Conservation (phyloP, 345 rosid species). For the Raphanus raphanistrum region DNA sequence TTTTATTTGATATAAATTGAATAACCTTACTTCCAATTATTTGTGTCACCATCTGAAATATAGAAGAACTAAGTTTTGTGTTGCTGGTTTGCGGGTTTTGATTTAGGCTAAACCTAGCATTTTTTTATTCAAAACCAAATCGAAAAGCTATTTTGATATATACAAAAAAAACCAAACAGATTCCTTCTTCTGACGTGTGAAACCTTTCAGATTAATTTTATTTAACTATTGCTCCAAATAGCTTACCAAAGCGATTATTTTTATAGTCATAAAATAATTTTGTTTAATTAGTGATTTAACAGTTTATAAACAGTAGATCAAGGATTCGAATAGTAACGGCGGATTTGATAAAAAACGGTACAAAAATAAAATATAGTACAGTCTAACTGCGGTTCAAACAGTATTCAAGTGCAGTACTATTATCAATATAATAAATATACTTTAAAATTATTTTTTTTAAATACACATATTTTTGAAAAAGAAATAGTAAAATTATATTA, state of each 20-base stretch:
- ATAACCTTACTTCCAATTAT: neutral
- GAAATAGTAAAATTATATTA: too few relatives aligned
- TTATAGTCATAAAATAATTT: neutral
- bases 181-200: neutral
- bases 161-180: neutral
- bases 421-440: too few relatives aligned
- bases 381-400: too few relatives aligned
- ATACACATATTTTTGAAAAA: too few relatives aligned
- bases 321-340: too few relatives aligned
- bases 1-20: neutral
- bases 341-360: too few relatives aligned
- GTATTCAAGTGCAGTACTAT: too few relatives aligned
- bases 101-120: neutral
- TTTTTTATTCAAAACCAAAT: neutral
- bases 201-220: neutral
- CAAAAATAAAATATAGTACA: too few relatives aligned
- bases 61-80: neutral
- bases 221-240: neutral
- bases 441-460: too few relatives aligned
- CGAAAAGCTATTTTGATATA: neutral
- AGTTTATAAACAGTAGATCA: neutral
- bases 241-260: neutral
- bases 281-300: conserved; percentile 2
- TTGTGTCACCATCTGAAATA: neutral
- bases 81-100: neutral